These are phyloP conservation scores for Globisporangium irregulare DNA, from an alignment of 352 stramenopile genomes.

Conservation along the genomic window DNA sequence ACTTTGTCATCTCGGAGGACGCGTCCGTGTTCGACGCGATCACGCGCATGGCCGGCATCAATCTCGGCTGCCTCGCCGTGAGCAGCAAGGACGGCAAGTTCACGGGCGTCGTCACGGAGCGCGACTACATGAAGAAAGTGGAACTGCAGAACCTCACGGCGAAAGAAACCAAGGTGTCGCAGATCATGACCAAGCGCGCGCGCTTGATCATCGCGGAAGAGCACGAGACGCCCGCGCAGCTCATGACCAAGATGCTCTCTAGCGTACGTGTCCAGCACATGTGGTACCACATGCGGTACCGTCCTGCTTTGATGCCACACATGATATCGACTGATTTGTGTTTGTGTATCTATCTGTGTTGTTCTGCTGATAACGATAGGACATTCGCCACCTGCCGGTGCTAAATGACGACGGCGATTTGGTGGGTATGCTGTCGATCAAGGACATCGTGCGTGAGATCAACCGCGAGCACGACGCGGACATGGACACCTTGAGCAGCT, in stretches of 20 bases:
- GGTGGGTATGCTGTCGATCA: slow-evolving; percentile 94
- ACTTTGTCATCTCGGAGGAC: slow-evolving; percentile 93
- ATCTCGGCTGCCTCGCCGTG: slow-evolving; percentile 90
- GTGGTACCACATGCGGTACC: too few species aligned
- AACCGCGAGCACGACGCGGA: slow-evolving; percentile 77
- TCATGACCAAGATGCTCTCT: slow-evolving; percentile 96
- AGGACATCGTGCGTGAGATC: slow-evolving; percentile 89
- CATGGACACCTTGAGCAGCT: slow-evolving; percentile 77
- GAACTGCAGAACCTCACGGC: slow-evolving; percentile 90
- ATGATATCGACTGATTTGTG: neutral
- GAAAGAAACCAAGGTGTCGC: slow-evolving; percentile 81
- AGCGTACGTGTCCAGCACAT: slow-evolving; percentile 42
- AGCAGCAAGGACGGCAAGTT: slow-evolving; percentile 88
- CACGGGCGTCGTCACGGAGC: slow-evolving; percentile 90
- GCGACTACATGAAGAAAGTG: slow-evolving; percentile 96
- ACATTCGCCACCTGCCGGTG: slow-evolving; percentile 94
- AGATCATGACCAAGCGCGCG: slow-evolving; percentile 93
- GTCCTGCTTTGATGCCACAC: too few species aligned
- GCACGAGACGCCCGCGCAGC: slow-evolving; percentile 84
- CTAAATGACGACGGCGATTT: slow-evolving; percentile 89
- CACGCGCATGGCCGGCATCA: slow-evolving; percentile 94
- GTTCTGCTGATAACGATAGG: slow-evolving; percentile 26
- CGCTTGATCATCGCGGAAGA: slow-evolving; percentile 88
- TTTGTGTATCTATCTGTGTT: neutral
- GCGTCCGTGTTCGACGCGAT: slow-evolving; percentile 93